phyloP scores from a whole-genome alignment of 352 stramenopile genomes.

The Thalassiosira mediterranea region DNA sequence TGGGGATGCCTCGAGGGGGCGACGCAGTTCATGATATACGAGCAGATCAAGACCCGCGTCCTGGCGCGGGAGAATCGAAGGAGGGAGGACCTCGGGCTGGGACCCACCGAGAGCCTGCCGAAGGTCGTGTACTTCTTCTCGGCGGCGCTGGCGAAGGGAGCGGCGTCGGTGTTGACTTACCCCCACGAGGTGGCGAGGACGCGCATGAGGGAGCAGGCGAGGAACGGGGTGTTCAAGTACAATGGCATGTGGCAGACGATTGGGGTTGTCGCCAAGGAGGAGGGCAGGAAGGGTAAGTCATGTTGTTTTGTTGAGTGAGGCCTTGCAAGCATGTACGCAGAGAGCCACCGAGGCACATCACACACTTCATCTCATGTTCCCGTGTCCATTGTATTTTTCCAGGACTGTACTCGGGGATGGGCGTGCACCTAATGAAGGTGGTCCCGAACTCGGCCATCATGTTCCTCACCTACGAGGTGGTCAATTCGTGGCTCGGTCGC shows the following conservation, averaged over 20 bases:
- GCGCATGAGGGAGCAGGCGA: constrained; percentile 92
- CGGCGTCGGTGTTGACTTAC: constrained; percentile 94
- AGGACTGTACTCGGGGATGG: constrained; percentile 95
- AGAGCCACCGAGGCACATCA: too few species aligned
- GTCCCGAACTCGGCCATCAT: constrained; percentile 98
- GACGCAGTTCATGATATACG: constrained; percentile 97
- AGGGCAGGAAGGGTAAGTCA: constrained; percentile 67
- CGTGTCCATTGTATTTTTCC: constrained; percentile 85
- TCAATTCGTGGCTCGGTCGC: constrained; percentile 70
- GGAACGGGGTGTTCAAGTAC: constrained; percentile 86
- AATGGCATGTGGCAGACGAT: constrained; percentile 87
- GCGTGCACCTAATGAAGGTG: constrained; percentile 95
- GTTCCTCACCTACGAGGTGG: constrained; percentile 91
- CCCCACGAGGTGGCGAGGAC: constrained; percentile 97
- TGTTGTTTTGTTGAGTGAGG: background rate
- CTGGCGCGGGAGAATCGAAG: constrained; percentile 58
- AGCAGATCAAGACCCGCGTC: constrained; percentile 92
- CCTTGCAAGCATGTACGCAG: constrained; percentile 9
- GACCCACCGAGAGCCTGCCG: constrained; percentile 64
- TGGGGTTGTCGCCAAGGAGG: constrained; percentile 82
- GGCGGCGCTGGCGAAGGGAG: constrained; percentile 89
- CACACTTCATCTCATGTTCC: constrained; percentile 6
- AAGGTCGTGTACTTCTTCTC: constrained; percentile 83
- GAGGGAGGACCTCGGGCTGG: constrained; percentile 55
- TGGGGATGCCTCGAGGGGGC: constrained; percentile 96